Evolutionary conservation across 371 early-diverging fungal genomes (phyloP), one percentile per base, ranked within the genome.

Genomic region (Circinella umbellata): DNA sequence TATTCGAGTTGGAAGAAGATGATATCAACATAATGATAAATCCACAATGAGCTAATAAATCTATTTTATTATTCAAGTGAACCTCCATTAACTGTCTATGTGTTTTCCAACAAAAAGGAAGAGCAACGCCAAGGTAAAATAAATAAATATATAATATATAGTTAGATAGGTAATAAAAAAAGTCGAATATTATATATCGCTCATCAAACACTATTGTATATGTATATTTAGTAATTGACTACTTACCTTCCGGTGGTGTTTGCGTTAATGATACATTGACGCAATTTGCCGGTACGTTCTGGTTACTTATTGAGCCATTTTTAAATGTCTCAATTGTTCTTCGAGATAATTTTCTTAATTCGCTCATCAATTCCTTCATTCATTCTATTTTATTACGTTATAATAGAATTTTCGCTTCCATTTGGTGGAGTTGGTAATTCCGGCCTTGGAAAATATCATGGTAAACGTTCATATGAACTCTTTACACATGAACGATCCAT

Each of bases 401-500:
- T 34, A 14, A 34, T 34, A 81, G 91, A 89, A 67, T 76, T 83
- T 46, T 66, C 74, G 38, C 69, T 94, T n/a, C 98, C 98, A 39
- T 97, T 97, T 78, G 98, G 97, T 69, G 99, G 98, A n/a, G 88
- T 91, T 10, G 98, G 98, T 4, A 70, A 78, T 6, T 94, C 95
- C 14, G 99, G 99, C 18, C 88, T 92, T 78, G 99, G 99, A 59
- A 74, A 73, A 14, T 98, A 97, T 78, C 94, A 93, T 67, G 98
- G 97, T 46, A 81, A 83, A 59, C 76, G 79, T 67, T 92, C 94
- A 4, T 94, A 95, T 69, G 77, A 90, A 11, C 78, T 87, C 0
- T 95, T 97, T 78, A 86, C 91, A 8, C 94, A 95, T 66, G 85
- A 88, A 63, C 79, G 93, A 11, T 70, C 86, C 15, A 80, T 87